Evolutionary conservation across 257 asterid species (phyloP), one percentile per base, ranked within the genome.

Genomic region (Solanum piurae): DNA sequence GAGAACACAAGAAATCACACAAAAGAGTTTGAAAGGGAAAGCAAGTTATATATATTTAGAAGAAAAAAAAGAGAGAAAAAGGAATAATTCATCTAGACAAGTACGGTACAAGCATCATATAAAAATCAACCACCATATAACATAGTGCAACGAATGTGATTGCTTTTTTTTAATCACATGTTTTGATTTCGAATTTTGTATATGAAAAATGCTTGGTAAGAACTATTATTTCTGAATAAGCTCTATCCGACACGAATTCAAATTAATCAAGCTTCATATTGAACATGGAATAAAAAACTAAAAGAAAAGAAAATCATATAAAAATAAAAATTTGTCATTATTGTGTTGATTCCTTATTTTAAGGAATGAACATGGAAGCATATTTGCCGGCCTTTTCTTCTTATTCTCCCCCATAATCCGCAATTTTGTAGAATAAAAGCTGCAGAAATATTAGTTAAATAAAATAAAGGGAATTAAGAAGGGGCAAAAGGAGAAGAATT

Each of bases 301-400:
- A 52, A 52, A 52, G 21, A 44, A 44, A 8, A 58, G 6, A 6
- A 16, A n/a, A 68, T 29, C 5, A 12, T n/a, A 77, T 76, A 25
- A 25, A 76, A 77, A 27, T 25, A 3, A 25, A 42, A 2, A 7
- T 14, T 25, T 14, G 85, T 16, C 68, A 80, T 80, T 80, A 27
- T 80, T 80, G 18, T 46, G 40, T 80, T 80, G 85, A 29, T 16
- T 80, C 85, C 85, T 79, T 46, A 27, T 27, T 44, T 80, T 80
- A 80, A 80, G 85, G 38, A 80, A 27, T 44, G 66, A 80, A 46
- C 60, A 46, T 79, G 66, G 66, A 79, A 46, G 16, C 85, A 44
- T 27, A 16, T 44, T 46, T 44, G 85, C 68, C 68, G 85, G 85
- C 85, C 84, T 79, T 44, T 42, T 21, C 64, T 79, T 79, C n/a